Evolutionary conservation across 352 stramenopile species (phyloP).

Genomic region (Globisporangium emineosum): DNA sequence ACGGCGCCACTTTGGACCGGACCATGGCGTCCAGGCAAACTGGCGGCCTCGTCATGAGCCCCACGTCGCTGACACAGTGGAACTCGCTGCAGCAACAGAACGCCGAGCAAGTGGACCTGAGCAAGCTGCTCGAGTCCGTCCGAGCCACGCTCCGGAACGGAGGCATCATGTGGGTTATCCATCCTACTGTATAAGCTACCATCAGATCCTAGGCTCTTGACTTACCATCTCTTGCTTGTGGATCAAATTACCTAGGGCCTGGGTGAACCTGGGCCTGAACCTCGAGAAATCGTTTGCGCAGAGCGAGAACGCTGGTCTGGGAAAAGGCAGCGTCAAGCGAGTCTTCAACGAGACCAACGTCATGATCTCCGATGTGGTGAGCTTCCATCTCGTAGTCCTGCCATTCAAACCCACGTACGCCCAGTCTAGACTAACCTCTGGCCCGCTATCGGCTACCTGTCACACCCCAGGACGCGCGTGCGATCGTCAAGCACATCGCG

Average conservation of each 20-base stretch:
- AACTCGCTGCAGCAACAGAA: slow-evolving; percentile 66
- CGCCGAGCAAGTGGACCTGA: slow-evolving; percentile 55
- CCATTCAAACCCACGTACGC: no score
- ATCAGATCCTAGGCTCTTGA: not conserved
- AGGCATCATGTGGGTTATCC: slow-evolving; percentile 46
- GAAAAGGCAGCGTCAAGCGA: slow-evolving; percentile 51
- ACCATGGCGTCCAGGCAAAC: not conserved
- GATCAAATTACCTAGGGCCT: slow-evolving; percentile 28
- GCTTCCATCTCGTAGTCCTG: not conserved
- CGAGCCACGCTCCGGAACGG: slow-evolving; percentile 37
- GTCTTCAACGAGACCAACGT: slow-evolving; percentile 48
- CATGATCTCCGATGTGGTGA: slow-evolving; percentile 59
- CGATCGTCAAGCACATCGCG: slow-evolving; percentile 36
- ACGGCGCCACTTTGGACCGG: slow-evolving; percentile 1
- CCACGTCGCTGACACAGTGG: slow-evolving; percentile 70
- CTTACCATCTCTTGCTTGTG: not conserved
- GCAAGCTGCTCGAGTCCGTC: slow-evolving; percentile 36
- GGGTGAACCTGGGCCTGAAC: slow-evolving; percentile 45
- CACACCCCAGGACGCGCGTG: slow-evolving; percentile 42
- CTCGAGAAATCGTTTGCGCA: slow-evolving; percentile 48
- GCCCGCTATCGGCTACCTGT: not conserved
- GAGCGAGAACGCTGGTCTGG: slow-evolving; percentile 35
- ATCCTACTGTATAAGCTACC: no score
- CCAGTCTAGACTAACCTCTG: not conserved
- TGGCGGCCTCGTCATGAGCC: not conserved